Base-by-base conservation (phyloP, 371 early-diverging fungal species). In the Saksenaea oblongispora region DNA sequence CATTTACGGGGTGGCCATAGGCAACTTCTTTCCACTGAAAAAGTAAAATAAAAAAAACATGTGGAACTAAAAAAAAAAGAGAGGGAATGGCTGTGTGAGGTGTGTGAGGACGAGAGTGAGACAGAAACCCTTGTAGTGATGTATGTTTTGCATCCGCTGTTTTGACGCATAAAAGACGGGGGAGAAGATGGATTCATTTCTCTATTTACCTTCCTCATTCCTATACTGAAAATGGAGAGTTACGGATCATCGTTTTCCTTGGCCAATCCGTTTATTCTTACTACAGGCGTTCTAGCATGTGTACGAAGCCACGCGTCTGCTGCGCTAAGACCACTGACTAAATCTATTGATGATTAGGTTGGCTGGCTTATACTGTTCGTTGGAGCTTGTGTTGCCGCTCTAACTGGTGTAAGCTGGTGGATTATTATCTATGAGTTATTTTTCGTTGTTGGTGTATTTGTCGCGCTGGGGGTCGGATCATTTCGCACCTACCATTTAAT, bases 281-380 rank as follows among this genome's bases (percentile, higher is more conserved):
- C 44, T 2, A 63, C 67, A 14, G 58, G 63, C 13, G 59, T 64
- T 9, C 54, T 71, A 37, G 72, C 67, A 54, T 58, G 58, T 51
- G 72, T 71, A 67, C 56, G 66, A 15, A 34, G n/a, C 31, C 27
- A 5, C 34, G n/a, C 54, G 28, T 9, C 24, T 22, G 3, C 24
- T 51, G 5, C n/a, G n/a, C n/a, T 34, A n/a, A 34, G 44, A 22
- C 9, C 17, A 44, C 15, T 22, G 44, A 44, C 15, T 44, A 15
- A 44, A 44, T 5, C 31, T 24, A 10, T 44, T 10, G 18, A 54
- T 1, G 24, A 24, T 39, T 18, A 90, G 90, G 62, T 78, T 58
- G 89, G 87, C 5, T 89, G 89, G 90, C 60, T 89, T 41, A 84
- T 91, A 60, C 67, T 80, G n/a, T 89, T 91, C 72, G 69, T 89